phyloP scores from a whole-genome alignment of 2,329 filamentous ascomycete species.

The Zasmidium citrigriseum region DNA sequence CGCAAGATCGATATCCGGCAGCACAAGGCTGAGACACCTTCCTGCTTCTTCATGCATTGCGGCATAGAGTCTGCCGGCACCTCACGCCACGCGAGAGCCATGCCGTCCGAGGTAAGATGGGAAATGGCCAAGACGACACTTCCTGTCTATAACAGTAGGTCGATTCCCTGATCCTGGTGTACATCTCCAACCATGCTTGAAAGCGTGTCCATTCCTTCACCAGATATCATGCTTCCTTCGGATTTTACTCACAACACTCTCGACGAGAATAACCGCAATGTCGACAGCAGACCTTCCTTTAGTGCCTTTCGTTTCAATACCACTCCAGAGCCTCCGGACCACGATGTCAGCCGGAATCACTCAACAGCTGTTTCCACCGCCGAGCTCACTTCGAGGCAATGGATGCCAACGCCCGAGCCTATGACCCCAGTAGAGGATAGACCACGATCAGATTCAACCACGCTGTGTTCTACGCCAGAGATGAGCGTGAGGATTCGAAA shows the following conservation, averaged over 20 bases:
- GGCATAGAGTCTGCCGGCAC: neutral
- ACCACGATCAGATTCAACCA: neutral
- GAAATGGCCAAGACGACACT: neutral
- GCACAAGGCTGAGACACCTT: neutral
- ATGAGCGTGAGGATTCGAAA: neutral
- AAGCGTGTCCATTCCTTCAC: neutral
- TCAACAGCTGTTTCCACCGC: neutral
- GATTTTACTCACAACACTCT: neutral
- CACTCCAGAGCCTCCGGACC: neutral
- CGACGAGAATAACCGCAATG: neutral
- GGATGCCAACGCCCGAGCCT: neutral
- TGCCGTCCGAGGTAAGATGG: neutral
- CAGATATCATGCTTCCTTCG: neutral
- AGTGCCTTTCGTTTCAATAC: neutral
- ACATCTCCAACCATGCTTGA: neutral
- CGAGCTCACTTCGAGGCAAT: neutral
- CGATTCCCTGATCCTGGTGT: neutral
- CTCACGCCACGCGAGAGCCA: neutral
- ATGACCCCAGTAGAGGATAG: neutral
- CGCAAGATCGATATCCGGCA: neutral
- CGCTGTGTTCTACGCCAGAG: neutral
- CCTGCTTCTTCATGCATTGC: neutral
- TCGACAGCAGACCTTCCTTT: neutral
- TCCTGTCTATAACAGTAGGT: neutral
- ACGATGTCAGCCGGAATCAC: neutral